These are phyloP conservation scores for Tetraselmis chui DNA, from an alignment of 139 green algal genomes.

Conservation along the genomic window DNA sequence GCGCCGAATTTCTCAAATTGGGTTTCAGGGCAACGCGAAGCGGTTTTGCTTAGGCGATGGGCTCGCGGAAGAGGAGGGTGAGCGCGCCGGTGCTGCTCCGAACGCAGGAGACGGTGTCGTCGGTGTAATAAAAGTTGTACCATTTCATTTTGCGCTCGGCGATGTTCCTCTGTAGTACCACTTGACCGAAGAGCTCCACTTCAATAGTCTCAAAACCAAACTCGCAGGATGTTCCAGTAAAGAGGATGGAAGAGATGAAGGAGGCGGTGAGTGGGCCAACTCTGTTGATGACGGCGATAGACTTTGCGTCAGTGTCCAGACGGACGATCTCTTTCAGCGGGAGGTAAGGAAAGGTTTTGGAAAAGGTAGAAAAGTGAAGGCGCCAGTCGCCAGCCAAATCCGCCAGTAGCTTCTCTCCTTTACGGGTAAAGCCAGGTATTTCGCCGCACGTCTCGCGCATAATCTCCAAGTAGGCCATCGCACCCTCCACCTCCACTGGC, in stretches of 20 bases:
- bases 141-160: background rate
- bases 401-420: background rate
- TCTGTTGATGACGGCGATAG: background rate
- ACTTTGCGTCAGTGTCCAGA: background rate
- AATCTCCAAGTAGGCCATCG: background rate
- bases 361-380: background rate
- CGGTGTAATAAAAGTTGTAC: background rate
- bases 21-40: no score
- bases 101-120: background rate
- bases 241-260: background rate
- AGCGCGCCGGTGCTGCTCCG: background rate
- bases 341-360: background rate
- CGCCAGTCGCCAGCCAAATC: background rate
- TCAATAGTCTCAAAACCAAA: background rate
- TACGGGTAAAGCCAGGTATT: background rate
- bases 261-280: background rate
- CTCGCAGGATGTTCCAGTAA: background rate
- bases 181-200: background rate
- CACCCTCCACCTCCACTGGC: background rate
- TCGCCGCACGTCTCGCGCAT: background rate
- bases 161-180: background rate
- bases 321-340: background rate
- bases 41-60: no score
- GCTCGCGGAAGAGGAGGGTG: background rate
- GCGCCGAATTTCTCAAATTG: no score